Base-by-base conservation (phyloP, 2,329 filamentous ascomycete genomes). In the Stagonosporopsis chrysanthemi region DNA sequence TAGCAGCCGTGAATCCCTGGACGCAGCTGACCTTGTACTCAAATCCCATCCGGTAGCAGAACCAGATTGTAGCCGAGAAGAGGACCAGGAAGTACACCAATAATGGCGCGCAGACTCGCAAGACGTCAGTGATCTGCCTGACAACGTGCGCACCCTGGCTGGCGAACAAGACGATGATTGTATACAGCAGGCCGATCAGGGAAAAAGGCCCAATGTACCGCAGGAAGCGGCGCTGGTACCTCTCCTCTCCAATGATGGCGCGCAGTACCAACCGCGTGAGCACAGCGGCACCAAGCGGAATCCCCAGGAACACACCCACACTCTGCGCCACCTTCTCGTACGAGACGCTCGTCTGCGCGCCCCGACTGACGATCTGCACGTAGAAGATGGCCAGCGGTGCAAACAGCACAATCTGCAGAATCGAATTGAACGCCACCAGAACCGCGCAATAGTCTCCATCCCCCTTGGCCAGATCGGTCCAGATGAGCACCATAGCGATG, bases 401-500 rank as follows among this genome's bases (percentile, higher is more conserved):
- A 56, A 79, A 81, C 3, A 81, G 68, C 6, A 82, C 78, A 48
- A 82, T 81, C 64, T 82, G 80, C 48, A 82, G 60, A 6, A 82
- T 75, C 19, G 76, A 79, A 62, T 82, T 82, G 64, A 81, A 75
- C 1, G 79, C 80, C 4, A 82, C 80, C 3, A 82, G 76, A 1
- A 82, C 77, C 14, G 91, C 92, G 73, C 91, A 96, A 75, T 96
- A 96, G 65, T 96, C 89, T 6, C 76, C 79, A 63, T 96, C 89
- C 5, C 92, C 92, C 1, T 87, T 88, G 0, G 92, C 90, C 0
- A 92, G 79, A 4, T 85, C 86, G 0, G 86, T 95, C 92, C 91
- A 96, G 58, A 96, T 89, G 5, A 90, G 77, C 2, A 89, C 91
- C 92, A 96, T 96, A 29, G 91, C 92, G 61, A 96, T 96, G 67